Base-by-base conservation (phyloP, 2,329 filamentous ascomycete species). In the Penicillium sp. region DNA sequence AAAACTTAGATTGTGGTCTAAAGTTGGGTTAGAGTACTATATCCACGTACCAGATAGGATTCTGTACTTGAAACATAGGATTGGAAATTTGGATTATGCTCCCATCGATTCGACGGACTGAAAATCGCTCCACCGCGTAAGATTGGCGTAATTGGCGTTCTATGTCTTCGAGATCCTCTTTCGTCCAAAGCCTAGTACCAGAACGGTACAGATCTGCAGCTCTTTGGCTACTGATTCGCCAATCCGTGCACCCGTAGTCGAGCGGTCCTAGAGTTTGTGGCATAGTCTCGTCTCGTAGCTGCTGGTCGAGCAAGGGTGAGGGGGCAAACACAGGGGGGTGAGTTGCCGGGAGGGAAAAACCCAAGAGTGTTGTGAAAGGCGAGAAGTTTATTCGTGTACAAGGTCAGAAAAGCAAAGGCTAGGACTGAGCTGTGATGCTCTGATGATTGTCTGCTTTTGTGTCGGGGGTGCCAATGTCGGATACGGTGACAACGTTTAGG, bases 11-110 rank as follows among this genome's bases (percentile, higher is more conserved):
- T 46, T 44, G 4, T 3, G 46, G 34, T 34, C 40, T 49, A 34
- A 40, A 40, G 44, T 39, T 45, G 5, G 28, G 34, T 45, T 40
- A 42, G 52, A 48, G 47, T 43, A 45, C 44, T 5, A 54, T 49
- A 44, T 20, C 47, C 44, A 51, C 50, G 11, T 55, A 55, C 54
- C 50, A 56, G 44, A 57, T 55, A 50, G 54, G 50, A 53, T 57
- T 51, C 27, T 44, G 40, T 48, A 57, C 42, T 45, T 55, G 52
- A 34, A 55, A 54, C 34, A 55, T 26, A 3, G 54, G 52, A 50
- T 55, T 57, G 3, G 41, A 51, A 44, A 55, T 57, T 50, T 54
- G 50, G 38, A 57, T 45, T 43, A 51, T 51, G 37, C 37, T 51
- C 42, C 54, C 46, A 51, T 57, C 50, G 11, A 57, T 50, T 50